These are phyloP conservation scores for Narthecium ossifragum DNA, from an alignment of 106 monocot species.

Conservation along the genomic window DNA sequence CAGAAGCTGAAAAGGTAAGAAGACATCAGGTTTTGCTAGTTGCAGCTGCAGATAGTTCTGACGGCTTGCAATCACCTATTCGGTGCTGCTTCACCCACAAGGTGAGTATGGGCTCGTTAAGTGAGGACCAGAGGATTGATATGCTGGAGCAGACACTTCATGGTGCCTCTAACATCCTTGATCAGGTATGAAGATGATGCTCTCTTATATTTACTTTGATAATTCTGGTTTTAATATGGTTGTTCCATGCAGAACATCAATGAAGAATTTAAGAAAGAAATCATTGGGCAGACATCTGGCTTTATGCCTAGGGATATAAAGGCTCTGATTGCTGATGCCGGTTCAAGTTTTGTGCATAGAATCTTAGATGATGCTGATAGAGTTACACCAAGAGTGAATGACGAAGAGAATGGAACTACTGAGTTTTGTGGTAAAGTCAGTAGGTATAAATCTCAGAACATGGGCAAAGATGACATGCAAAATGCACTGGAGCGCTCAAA, in stretches of 20 bases:
- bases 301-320: slow-evolving; percentile 83
- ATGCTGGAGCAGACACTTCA: slow-evolving; percentile 54
- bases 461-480: slow-evolving; percentile 52
- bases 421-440: neutral
- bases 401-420: slow-evolving; percentile 15
- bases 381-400: slow-evolving; percentile 3
- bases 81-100: slow-evolving; percentile 94
- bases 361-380: slow-evolving; percentile 12
- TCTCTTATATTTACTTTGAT: neutral
- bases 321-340: slow-evolving; percentile 84
- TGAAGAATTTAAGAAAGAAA: slow-evolving; percentile 47
- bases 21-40: slow-evolving; percentile 58
- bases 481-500: slow-evolving; percentile 78
- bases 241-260: slow-evolving; percentile 43
- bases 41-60: slow-evolving; percentile 66
- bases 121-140: slow-evolving; percentile 46
- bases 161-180: slow-evolving; percentile 24
- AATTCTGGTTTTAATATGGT: slow-evolving; percentile 1
- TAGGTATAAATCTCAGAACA: slow-evolving; percentile 3
- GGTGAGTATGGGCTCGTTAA: slow-evolving; percentile 58
- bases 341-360: slow-evolving; percentile 47
- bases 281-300: slow-evolving; percentile 76
- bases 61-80: slow-evolving; percentile 56
- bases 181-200: slow-evolving; percentile 32
- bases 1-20: slow-evolving; percentile 33